A percentile compares a stretch with the other conserved stretches of the same genome.
Conservation (phyloP, 495 filamentous ascomycete species). For the Geopyxis carbonaria region DNA sequence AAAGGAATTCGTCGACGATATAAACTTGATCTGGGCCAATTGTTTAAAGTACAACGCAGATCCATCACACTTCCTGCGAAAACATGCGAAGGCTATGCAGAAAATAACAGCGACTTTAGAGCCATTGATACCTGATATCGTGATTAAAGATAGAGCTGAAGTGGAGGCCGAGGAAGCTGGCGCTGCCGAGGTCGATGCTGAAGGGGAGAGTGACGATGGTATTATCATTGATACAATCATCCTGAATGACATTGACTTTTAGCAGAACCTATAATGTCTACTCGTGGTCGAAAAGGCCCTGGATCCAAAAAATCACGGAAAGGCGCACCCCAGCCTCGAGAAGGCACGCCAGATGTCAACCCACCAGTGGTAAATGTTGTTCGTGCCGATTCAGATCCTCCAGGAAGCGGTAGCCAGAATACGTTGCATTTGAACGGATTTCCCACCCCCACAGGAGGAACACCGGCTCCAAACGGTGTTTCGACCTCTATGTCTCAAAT, state of each 20-base stretch:
- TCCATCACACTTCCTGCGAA: slow-evolving; percentile 67
- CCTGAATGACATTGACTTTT: not conserved
- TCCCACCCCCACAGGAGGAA: slow-evolving; percentile 58
- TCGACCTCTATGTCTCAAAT: slow-evolving; percentile 19
- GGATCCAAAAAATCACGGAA: slow-evolving; percentile 68
- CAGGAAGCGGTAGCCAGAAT: slow-evolving; percentile 22
- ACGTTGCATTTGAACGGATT: slow-evolving; percentile 59
- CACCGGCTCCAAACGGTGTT: slow-evolving; percentile 21
- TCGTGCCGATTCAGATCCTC: slow-evolving; percentile 46
- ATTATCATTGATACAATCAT: slow-evolving; percentile 7
- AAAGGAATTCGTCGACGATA: slow-evolving; percentile 78
- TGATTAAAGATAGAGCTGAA: slow-evolving; percentile 75
- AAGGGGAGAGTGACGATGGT: slow-evolving; percentile 76
- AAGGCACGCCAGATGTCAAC: slow-evolving; percentile 57
- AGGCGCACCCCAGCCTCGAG: slow-evolving; percentile 57
- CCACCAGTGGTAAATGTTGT: slow-evolving; percentile 31
- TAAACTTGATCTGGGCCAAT: slow-evolving; percentile 92
- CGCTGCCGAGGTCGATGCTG: slow-evolving; percentile 59
- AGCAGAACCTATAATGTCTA: slow-evolving; percentile 90
- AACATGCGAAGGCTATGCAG: slow-evolving; percentile 88
- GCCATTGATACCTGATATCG: slow-evolving; percentile 83
- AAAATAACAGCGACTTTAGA: slow-evolving; percentile 93
- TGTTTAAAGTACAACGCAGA: slow-evolving; percentile 91
- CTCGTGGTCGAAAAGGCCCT: slow-evolving; percentile 77
- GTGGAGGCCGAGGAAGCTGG: slow-evolving; percentile 81